Evolutionary conservation across 129 eudicot species (phyloP).

Genomic region (Artemisia annua): DNA sequence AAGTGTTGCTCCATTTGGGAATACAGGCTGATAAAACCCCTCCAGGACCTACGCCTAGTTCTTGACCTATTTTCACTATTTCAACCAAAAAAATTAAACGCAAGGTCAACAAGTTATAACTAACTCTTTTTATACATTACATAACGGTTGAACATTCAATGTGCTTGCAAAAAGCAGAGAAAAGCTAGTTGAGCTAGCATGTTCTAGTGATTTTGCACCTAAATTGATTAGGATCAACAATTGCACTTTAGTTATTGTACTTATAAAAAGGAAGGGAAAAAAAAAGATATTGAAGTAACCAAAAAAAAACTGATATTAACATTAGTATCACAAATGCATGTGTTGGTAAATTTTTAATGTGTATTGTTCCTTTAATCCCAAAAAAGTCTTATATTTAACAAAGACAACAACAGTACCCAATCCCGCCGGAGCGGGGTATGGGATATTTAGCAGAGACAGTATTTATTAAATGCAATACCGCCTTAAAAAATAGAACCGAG

Average conservation of each 20-base stretch:
- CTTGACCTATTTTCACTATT: slow-evolving; percentile 41
- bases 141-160: neutral
- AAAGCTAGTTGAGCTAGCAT: neutral
- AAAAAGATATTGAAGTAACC: neutral
- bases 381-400: neutral
- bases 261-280: neutral
- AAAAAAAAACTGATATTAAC: too few species aligned
- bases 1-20: slow-evolving; percentile 45
- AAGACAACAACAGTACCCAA: neutral
- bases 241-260: neutral
- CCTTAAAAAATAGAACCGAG: too few species aligned
- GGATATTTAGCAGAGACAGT: too few species aligned
- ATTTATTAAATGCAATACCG: neutral
- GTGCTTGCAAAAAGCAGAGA: neutral
- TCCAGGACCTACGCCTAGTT: slow-evolving; percentile 54
- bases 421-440: too few species aligned
- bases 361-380: neutral
- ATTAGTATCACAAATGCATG: neutral
- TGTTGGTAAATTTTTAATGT: neutral
- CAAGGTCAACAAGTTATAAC: neutral
- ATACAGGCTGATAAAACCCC: slow-evolving; percentile 54
- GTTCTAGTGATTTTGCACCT: neutral
- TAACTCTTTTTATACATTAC: neutral
- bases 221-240: neutral
- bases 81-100: slow-evolving; percentile 31